These are phyloP conservation scores for Zymoseptoria crescenta DNA, from an alignment of 2,329 filamentous ascomycete genomes.

Conservation along the genomic window DNA sequence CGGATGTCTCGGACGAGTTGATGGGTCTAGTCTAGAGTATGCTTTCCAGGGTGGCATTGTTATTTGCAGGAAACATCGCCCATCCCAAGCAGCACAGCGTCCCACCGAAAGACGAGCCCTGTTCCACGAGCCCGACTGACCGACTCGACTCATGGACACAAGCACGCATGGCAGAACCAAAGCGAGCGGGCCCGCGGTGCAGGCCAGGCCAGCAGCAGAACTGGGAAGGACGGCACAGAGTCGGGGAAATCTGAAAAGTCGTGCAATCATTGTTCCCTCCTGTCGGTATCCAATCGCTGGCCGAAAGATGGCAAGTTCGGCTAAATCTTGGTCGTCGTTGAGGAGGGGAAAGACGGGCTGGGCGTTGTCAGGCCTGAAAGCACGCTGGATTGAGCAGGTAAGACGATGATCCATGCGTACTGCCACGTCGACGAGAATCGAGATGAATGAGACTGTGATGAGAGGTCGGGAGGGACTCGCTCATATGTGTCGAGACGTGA, in stretches of 20 bases:
- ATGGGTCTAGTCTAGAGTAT: neutral
- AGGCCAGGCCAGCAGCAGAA: neutral
- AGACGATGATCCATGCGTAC: neutral
- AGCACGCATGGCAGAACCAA: neutral
- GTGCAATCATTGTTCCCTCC: slow-evolving; percentile 6
- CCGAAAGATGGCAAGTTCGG: neutral
- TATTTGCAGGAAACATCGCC: neutral
- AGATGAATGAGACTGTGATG: neutral
- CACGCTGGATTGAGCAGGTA: neutral
- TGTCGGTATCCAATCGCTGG: slow-evolving; percentile 16
- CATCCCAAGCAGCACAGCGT: neutral
- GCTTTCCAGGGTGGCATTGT: neutral
- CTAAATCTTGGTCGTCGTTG: neutral
- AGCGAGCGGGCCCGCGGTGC: neutral
- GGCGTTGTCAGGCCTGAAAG: neutral
- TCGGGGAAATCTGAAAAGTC: neutral
- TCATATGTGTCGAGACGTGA: neutral
- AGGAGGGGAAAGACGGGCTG: neutral
- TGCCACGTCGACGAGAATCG: neutral
- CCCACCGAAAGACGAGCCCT: neutral
- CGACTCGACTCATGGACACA: neutral
- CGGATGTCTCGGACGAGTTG: neutral
- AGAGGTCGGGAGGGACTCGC: neutral
- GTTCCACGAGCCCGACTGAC: neutral
- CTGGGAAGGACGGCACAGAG: neutral